Evolutionary conservation across 371 early-diverging fungal species (phyloP).

Genomic region (Amoeboaphelidium protococcarum): DNA sequence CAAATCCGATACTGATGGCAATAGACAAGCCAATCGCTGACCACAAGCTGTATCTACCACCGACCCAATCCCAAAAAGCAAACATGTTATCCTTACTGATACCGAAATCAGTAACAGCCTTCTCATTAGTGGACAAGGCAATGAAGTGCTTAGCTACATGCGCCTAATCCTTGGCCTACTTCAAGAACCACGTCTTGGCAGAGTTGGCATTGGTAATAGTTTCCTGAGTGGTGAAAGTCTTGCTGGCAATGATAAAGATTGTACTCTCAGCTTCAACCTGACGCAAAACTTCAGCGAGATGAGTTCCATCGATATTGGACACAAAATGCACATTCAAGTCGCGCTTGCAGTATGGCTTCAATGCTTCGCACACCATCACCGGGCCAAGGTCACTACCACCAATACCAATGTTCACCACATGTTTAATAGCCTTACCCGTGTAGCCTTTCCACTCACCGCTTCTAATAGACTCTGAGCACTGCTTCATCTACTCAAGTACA

Average conservation of each 20-base stretch:
- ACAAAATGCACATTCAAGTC: conserved; percentile 76
- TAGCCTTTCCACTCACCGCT: conserved; percentile 77
- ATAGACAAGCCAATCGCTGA: conserved; percentile 95
- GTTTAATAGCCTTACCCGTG: conserved; percentile 75
- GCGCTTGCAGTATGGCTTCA: conserved; percentile 52
- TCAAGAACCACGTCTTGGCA: conserved; percentile 78
- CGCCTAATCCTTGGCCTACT: conserved; percentile 36
- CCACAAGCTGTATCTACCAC: conserved; percentile 98
- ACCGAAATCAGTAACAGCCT: conserved; percentile 67
- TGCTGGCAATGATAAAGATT: conserved; percentile 89
- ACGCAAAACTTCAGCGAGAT: conserved; percentile 71
- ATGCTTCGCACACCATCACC: conserved; percentile 91
- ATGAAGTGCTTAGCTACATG: conserved; percentile 96
- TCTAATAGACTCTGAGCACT: conserved; percentile 52
- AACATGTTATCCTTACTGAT: conserved; percentile 86
- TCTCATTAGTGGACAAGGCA: conserved; percentile 89
- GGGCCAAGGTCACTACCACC: conserved; percentile 99
- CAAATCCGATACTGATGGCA: conserved; percentile 76
- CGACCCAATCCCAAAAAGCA: conserved; percentile 96
- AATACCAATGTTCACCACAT: conserved; percentile 96
- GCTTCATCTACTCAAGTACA: conserved; percentile 76
- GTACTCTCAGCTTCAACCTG: conserved; percentile 64
- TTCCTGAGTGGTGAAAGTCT: conserved; percentile 98
- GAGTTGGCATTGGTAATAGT: conserved; percentile 91
- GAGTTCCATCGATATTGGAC: conserved; percentile 94